Base-by-base conservation (phyloP, 179 eudicot species). In the Silene coronaria region DNA sequence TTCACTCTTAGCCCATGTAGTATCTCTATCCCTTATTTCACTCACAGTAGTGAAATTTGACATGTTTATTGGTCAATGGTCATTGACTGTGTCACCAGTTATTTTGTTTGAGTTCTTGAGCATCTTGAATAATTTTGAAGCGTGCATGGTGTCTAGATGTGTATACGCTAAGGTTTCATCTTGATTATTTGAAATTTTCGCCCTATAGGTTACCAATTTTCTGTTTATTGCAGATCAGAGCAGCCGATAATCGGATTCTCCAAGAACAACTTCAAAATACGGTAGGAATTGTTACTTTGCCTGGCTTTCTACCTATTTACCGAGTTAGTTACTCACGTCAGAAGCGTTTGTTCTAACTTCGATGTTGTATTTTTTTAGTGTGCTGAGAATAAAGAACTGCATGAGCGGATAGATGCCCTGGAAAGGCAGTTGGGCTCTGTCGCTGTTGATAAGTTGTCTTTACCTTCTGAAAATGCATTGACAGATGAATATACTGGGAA, bases 211-310 rank as follows among this genome's bases (percentile, higher is more conserved):
- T 24, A 61, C 30, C 13, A 17, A 7, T 51, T 70, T 60, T 72
- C 53, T 74, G 34, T 77, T 59, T 45, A 57, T 60, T 82, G 80
- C 87, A 96, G 99, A 88, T 96, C 36, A 93, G 79, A 83, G 80
- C 96, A 59, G 99, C 99, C 45, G 99, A 96, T 79, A 96, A 96
- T 70, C 89, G 97, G 65, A 82, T 96, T 59, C 98, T 96, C 67
- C 98, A 93, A 72, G 99, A 96, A 83, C 98, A 96, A 80, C 89
- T 96, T 76, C 95, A 91, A 76, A 86, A 86, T 73, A 93, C 90
- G 99, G 99, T 96, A 48, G 51, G 64, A 36, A 76, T 14, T n/a
- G 57, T 71, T 63, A n/a, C 16, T n/a, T 28, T 17, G 34, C 32
- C 53, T 57, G 65, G 65, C 23, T 46, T 23, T 57, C 36, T 19